These are phyloP conservation scores for Trichoderma orchidacearum DNA, from an alignment of 495 filamentous ascomycete genomes.

Conservation along the genomic window DNA sequence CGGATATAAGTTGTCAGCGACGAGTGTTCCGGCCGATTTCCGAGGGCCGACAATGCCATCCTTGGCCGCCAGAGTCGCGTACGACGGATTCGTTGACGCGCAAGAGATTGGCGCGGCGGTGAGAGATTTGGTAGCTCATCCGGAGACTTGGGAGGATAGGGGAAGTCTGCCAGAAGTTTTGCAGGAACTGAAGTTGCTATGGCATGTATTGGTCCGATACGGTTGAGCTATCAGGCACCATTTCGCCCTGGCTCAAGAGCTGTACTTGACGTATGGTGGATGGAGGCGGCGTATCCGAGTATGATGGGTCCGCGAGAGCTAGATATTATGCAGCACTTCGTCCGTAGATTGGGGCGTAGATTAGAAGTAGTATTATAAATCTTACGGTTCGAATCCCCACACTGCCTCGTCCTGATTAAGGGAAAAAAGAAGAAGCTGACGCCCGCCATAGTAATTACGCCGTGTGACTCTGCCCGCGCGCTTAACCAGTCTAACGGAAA, in stretches of 20 bases:
- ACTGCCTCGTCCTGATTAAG: too few species aligned
- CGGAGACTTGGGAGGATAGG: background rate
- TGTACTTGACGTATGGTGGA: too few species aligned
- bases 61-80: conserved; percentile 1
- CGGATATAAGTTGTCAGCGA: background rate
- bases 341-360: too few species aligned
- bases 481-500: background rate
- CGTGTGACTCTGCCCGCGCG: background rate
- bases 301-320: too few species aligned
- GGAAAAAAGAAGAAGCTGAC: too few species aligned
- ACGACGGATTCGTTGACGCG: background rate
- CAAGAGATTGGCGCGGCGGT: conserved; percentile 1
- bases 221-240: background rate
- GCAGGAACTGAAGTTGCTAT: conserved; percentile 5
- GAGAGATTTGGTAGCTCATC: background rate
- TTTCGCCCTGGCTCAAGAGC: too few species aligned
- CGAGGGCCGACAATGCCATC: conserved; percentile 6
- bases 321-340: too few species aligned
- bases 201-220: conserved; percentile 7
- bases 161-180: background rate
- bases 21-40: conserved; percentile 2
- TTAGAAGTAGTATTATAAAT: too few species aligned
- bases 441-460: too few species aligned
- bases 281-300: too few species aligned
- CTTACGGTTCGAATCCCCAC: too few species aligned